These are phyloP conservation scores for Paraphaeosphaeria sporulosa DNA, from an alignment of 2,329 filamentous ascomycete species.

Conservation along the genomic window DNA sequence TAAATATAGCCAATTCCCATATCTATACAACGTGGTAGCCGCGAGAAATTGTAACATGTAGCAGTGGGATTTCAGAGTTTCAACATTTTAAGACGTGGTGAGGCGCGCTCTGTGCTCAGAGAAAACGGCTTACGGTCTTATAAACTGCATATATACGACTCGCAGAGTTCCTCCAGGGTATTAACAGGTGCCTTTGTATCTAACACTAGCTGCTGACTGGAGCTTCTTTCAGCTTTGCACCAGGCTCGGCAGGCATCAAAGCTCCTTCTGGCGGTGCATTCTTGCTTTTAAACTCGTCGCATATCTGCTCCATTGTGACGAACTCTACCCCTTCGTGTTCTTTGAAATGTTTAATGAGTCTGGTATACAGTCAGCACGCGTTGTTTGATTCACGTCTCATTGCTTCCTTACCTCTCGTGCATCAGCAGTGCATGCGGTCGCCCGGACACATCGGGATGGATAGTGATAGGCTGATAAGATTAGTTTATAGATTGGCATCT, in stretches of 20 bases:
- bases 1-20: no score
- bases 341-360: conserved; percentile 74
- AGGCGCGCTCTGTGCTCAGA: background rate
- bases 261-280: conserved; percentile 66
- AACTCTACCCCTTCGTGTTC: conserved; percentile 69
- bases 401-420: conserved; percentile 68
- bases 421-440: conserved; percentile 75
- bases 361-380: conserved; percentile 20
- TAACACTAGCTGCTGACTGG: conserved; percentile 10
- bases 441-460: conserved; percentile 72
- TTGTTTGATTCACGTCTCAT: background rate
- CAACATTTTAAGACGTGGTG: no score
- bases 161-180: no score
- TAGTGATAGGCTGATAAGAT: conserved; percentile 66
- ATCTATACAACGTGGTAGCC: no score
- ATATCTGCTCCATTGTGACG: conserved; percentile 75
- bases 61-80: no score
- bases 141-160: no score
- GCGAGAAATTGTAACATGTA: no score
- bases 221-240: conserved; percentile 60
- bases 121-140: background rate
- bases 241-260: conserved; percentile 64
- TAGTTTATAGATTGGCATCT: background rate
- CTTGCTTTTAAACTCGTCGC: conserved; percentile 74
- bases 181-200: background rate